Percentiles rank a stretch among this genome's conserved stretches.
phyloP scores from a whole-genome alignment of 1,284 basidiomycete species.

The Dichomitus squalens region DNA sequence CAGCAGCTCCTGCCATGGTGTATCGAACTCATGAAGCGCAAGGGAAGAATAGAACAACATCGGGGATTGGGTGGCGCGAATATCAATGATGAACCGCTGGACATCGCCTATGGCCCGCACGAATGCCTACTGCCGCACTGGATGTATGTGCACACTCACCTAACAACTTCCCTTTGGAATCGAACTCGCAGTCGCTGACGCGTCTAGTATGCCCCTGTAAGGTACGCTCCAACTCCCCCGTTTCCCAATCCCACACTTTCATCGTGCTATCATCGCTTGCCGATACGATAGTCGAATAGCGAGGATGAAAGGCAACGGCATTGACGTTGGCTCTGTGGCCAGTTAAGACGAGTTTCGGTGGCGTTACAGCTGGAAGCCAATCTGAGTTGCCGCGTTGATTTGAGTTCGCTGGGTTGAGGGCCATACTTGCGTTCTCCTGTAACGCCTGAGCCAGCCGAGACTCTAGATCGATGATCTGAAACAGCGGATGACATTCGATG shows the following conservation, averaged over 20 bases:
- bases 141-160: conserved; percentile 41
- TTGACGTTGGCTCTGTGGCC: conserved; percentile 68
- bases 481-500: not conserved
- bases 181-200: conserved; percentile 72
- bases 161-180: conserved; percentile 63
- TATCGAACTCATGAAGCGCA: too few relatives aligned
- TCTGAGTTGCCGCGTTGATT: conserved; percentile 45
- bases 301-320: conserved; percentile 69
- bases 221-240: conserved; percentile 73
- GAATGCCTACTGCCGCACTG: too few relatives aligned
- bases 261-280: conserved; percentile 40
- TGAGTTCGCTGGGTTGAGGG: conserved; percentile 46
- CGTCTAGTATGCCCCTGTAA: conserved; percentile 77
- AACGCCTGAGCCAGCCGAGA: conserved; percentile 58
- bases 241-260: conserved; percentile 86
- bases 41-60: not conserved
- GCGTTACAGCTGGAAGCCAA: conserved; percentile 61
- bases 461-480: conserved; percentile 73
- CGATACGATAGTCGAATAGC: conserved; percentile 64
- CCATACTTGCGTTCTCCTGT: conserved; percentile 58
- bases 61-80: too few relatives aligned
- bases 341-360: conserved; percentile 59
- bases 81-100: too few relatives aligned
- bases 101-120: too few relatives aligned
- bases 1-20: too few relatives aligned